Base-by-base conservation (phyloP, 495 filamentous ascomycete species). In the Penicillium taxi region DNA sequence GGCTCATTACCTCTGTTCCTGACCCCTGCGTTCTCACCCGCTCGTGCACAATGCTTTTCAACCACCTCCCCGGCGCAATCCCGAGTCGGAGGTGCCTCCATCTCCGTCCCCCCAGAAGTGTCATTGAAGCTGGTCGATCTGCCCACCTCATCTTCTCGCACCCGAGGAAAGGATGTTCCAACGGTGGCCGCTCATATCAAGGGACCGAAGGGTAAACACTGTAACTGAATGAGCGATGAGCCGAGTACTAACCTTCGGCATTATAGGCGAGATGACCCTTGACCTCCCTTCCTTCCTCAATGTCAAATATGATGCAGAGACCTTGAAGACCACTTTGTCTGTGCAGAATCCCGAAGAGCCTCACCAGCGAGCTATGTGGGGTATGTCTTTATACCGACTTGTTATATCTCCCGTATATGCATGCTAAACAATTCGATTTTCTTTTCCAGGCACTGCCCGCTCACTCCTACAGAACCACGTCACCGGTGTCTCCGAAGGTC, bases 311-410 rank as follows among this genome's bases (percentile, higher is more conserved):
- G 80, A 91, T 50, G 61, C 67, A 23, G 59, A 66, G 6, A 52
- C 65, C 15, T 62, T 70, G 26, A 84, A 78, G 52, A 79, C 78
- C 7, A 72, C 63, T 6, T 54, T 98, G 34, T 77, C 67, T 21
- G 69, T 96, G 9, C 45, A 77, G 42, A 74, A 96, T 59, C 50
- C 57, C 7, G 48, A 69, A 5, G 45, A 76, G 16, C 75, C 80
- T 51, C 72, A 82, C 34, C 91, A 98, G 64, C 77, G 85, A 54
- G 90, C 83, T 60, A 96, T 96, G 90, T 98, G 91, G 91, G 91
- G 91, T 94, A 71, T 33, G 84, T 70, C 19, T 40, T 26, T 21
- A 12, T 25, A n/a, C 24, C 29, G 26, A 37, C 24, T 24, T 11
- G n/a, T 6, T 19, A 4, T n/a, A 19, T 15, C 8, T 6, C 25